These are phyloP conservation scores for Cystobasidium sp. DNA, from an alignment of 1,284 basidiomycete species.

Conservation along the genomic window DNA sequence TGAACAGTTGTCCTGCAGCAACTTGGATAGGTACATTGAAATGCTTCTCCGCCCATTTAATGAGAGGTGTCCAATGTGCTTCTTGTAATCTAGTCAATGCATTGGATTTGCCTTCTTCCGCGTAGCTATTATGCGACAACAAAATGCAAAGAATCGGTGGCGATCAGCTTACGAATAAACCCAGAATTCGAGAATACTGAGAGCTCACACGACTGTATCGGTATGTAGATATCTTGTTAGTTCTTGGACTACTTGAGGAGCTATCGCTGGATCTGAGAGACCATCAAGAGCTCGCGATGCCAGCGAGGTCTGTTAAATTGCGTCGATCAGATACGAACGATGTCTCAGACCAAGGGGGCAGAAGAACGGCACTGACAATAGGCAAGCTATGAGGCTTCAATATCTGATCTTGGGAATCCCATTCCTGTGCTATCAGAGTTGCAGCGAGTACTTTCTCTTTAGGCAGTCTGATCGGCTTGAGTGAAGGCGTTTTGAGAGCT, in stretches of 20 bases:
- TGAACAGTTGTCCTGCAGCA: constrained; percentile 66
- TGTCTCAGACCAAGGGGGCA: too few relatives aligned
- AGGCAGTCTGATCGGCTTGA: constrained; percentile 75
- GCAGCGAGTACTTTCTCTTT: constrained; percentile 68
- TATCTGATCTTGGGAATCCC: constrained; percentile 87
- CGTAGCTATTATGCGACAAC: constrained; percentile 6
- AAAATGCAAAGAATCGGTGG: neutral
- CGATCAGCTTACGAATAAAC: neutral
- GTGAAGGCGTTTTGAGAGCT: constrained; percentile 82
- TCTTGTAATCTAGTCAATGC: constrained; percentile 78
- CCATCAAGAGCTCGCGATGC: constrained; percentile 86
- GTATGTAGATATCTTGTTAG: constrained; percentile 89
- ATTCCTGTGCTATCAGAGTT: constrained; percentile 87
- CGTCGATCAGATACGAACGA: too few relatives aligned
- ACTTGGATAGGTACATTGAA: constrained; percentile 71
- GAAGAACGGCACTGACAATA: too few relatives aligned
- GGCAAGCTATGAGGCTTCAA: constrained; percentile 90
- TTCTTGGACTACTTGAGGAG: constrained; percentile 70
- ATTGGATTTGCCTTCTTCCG: constrained; percentile 69
- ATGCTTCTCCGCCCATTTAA: constrained; percentile 73
- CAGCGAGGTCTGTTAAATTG: constrained; percentile 73
- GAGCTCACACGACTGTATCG: constrained; percentile 84
- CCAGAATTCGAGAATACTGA: constrained; percentile 4
- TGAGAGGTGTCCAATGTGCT: constrained; percentile 86
- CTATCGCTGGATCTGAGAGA: constrained; percentile 65